Base-by-base conservation (phyloP, 768 basidiomycete species). In the Leccinum longicurvipes region DNA sequence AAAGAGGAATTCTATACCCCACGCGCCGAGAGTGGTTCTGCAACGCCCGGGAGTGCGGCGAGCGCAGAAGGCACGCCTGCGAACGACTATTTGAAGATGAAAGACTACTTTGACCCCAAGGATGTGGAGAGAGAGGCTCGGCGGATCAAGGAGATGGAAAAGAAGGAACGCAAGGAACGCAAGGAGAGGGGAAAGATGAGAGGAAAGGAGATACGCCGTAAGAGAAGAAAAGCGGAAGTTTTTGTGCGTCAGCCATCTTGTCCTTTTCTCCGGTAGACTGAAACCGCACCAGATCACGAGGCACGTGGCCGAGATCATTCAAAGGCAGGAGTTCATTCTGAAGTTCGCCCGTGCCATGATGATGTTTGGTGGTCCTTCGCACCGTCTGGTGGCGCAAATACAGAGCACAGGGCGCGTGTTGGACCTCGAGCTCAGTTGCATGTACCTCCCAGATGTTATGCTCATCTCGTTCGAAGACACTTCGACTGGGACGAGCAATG, bases 311-410 rank as follows among this genome's bases (percentile, higher is more conserved):
- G 85, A 87, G 55, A 86, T 93, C 55, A 79, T 91, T 28, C 82
- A 84, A 61, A 79, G 92, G 31, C 90, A 95, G 66, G 87, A 88
- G 54, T 94, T 94, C 72, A 79, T 94, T 49, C 73, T 92, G 70
- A 93, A 92, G 75, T 81, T 93, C 27, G 82, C 87, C 6, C 82
- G 89, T 50, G 84, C 89, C 10, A 84, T 94, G 79, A 94, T 93
- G 89, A 90, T 89, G 82, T 92, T 90, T 61, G 91, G 91, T 10
- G 86, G 85, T 2, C 89, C 91, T 19, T 82, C 86, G 12, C 90
- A 95, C 68, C 86, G 91, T 41, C 78, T 94, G 19, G 89, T 86
- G 63, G 80, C 89, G 2, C 91, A 93, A 67, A 84, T 93, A 54
- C 83, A 85, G 66, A 84, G 87, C 14, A 89, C 91, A 1, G 89